These are phyloP conservation scores for Marasmius tenuissimus DNA, from an alignment of 1,284 basidiomycete genomes.

Conservation along the genomic window DNA sequence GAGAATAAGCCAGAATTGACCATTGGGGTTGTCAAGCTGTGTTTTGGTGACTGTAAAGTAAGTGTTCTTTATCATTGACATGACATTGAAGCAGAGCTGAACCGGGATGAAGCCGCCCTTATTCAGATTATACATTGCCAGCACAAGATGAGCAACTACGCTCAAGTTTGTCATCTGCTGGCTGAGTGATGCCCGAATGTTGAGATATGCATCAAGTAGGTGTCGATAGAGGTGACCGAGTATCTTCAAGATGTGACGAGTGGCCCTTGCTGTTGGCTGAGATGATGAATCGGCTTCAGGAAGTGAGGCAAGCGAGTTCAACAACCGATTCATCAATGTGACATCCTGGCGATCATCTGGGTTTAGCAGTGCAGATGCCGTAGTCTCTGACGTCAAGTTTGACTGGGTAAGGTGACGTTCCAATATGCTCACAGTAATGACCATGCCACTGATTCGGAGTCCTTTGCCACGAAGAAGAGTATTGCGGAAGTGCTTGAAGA, in stretches of 20 bases:
- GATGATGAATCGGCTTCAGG: constrained; percentile 8
- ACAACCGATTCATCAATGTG: constrained; percentile 23
- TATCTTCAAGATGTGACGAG: constrained; percentile 20
- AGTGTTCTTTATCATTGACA: constrained; percentile 38
- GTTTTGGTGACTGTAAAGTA: constrained; percentile 37
- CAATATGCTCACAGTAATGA: constrained; percentile 25
- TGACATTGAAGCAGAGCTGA: constrained; percentile 31
- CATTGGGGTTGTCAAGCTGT: constrained; percentile 30
- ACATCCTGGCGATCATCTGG: constrained; percentile 35
- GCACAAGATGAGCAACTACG: constrained; percentile 28
- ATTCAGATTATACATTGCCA: constrained; percentile 17
- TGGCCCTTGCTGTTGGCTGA: constrained; percentile 16
- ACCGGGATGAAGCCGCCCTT: constrained; percentile 25
- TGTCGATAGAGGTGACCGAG: constrained; percentile 25
- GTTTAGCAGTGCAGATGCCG: constrained; percentile 24
- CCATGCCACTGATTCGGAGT: constrained; percentile 19
- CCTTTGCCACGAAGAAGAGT: constrained; percentile 25
- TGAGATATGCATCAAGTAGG: constrained; percentile 31
- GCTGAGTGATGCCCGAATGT: constrained; percentile 28
- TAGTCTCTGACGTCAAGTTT: constrained; percentile 12
- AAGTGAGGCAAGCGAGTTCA: constrained; percentile 26
- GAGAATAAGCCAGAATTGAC: constrained; percentile 32
- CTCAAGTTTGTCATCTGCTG: constrained; percentile 37
- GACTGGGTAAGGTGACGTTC: constrained; percentile 18
- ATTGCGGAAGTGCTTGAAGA: constrained; percentile 32